Base-by-base conservation (phyloP, 2,329 filamentous ascomycete species). In the Neobulgaria alba region DNA sequence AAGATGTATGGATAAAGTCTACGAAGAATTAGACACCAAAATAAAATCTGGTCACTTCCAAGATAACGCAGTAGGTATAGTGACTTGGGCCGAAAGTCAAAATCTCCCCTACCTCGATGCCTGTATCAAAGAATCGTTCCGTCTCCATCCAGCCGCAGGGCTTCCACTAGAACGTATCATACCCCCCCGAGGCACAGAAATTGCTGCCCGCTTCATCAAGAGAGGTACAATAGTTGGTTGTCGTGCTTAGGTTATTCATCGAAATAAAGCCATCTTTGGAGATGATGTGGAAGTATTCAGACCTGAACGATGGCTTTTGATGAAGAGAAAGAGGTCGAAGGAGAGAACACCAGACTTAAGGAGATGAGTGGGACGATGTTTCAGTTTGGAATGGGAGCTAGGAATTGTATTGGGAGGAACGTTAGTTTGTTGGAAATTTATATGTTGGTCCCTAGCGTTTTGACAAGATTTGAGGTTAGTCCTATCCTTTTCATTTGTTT, bases 111-210 rank as follows among this genome's bases (percentile, higher is more conserved):
- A 89, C 58, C 74, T 92, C 4, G 82, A 88, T 54, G 85, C 84
- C 3, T 79, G 78, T 41, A 72, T 90, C 53, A 85, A 89, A 55
- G 85, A 92, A 60, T 75, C 80, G 3, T 85, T 89, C 65, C 75
- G 84, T 10, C 58, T 87, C 51, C 82, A 89, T 57, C 85, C 85
- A 0, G 82, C 84, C 0, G 72, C 81, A 0, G 85, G 83, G 0
- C 64, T 89, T 4, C 77, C 80, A 0, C 67, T 90, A 32, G 85
- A 90, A 61, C 73, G 85, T 45, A 67, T 89, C 33, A 81, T 85
- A 0, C 85, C 85, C 0, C 61, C 68, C 0, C 67, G 72, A 15
- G 82, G 82, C 8, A 67, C 71, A 17, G 73, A 79, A 32, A 79
- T 87, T 38, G 70, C 72, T 1, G 81, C 79, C 1, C 60, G 68